Base-by-base conservation (phyloP, 352 stramenopile genomes). In the Phytophthora foliorum region DNA sequence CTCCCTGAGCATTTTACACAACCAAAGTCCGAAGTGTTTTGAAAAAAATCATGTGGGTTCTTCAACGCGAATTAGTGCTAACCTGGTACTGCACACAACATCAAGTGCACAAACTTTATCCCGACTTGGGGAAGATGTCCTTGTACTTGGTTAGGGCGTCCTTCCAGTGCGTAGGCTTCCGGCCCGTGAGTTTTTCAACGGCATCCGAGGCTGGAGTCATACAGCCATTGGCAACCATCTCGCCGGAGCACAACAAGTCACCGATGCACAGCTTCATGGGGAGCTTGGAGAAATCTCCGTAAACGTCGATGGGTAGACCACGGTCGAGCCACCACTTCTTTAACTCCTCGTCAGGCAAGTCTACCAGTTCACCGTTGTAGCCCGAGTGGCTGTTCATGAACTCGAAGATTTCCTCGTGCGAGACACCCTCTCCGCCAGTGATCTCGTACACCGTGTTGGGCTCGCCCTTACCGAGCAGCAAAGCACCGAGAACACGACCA, bases 241-340 rank as follows among this genome's bases (percentile, higher is more conserved):
- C 59, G 14, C 59, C 59, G 5, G 36, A 67, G 39, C 59, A 67
- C 6, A 67, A 21, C 36, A 60, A 19, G 49, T 67, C 59, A 27
- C 59, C 59, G 19, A 67, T 67, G 49, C 59, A 67, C 6, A 67
- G 17, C 59, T 67, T 67, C 59, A 67, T 67, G 19, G 59, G 59
- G 1, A 67, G 48, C 39, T 67, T 38, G 1, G 59, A 67, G 49
- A 67, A 67, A 21, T 67, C 59, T n/a, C 59, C 59, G 27, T 67
- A 61, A 19, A 61, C 49, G 10, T 67, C 49, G 13, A 19, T 60
- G 2, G 59, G 59, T 49, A 67, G 39, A 24, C 59, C 59, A 16
- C 39, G 59, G 39, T 54, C 59, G 13, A 67, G 59, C 59, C 59
- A 67, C 48, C 49, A 67, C 27, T 53, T 67, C 49, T 60, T 53